Conservation (phyloP, 371 early-diverging fungal genomes). For the Syncephalastrum monosporum region DNA sequence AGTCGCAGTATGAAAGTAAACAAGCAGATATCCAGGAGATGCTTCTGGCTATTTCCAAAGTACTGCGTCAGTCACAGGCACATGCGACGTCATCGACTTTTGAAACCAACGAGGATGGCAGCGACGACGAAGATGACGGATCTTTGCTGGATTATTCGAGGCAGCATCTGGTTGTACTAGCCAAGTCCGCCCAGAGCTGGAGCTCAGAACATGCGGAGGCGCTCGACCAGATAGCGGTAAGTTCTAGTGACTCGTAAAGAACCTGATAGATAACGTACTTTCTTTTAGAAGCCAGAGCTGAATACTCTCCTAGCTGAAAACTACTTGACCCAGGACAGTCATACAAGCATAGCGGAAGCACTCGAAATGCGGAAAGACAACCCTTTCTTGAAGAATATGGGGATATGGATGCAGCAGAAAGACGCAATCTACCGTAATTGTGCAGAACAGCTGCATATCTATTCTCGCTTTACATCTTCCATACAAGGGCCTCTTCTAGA, state of each 20-base stretch:
- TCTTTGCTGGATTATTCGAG: conserved; percentile 10
- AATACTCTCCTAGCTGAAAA: no score
- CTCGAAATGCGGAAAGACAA: no score
- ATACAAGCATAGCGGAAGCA: no score
- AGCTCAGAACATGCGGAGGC: no score
- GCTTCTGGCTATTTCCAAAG: conserved; percentile 14
- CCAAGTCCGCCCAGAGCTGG: no score
- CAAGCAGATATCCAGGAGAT: conserved; percentile 9
- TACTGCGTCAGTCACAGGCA: conserved; percentile 24
- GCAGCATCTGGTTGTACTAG: conserved; percentile 1
- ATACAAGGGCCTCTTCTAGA: conserved; percentile 5
- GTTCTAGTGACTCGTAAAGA: no score
- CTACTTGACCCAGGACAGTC: no score
- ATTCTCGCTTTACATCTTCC: conserved; percentile 5
- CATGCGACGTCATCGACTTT: background rate
- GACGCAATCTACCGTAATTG: conserved; percentile 31
- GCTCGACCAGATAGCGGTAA: no score
- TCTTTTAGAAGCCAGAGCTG: no score
- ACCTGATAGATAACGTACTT: no score
- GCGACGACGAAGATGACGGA: conserved; percentile 16
- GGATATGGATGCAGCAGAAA: conserved; percentile 60
- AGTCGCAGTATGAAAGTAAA: conserved; percentile 21
- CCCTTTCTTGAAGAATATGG: background rate
- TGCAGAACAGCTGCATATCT: conserved; percentile 8
- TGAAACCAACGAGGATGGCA: conserved; percentile 6